Evolutionary conservation across 2,329 filamentous ascomycete genomes (phyloP).

Genomic region (Fusarium miscanthi): DNA sequence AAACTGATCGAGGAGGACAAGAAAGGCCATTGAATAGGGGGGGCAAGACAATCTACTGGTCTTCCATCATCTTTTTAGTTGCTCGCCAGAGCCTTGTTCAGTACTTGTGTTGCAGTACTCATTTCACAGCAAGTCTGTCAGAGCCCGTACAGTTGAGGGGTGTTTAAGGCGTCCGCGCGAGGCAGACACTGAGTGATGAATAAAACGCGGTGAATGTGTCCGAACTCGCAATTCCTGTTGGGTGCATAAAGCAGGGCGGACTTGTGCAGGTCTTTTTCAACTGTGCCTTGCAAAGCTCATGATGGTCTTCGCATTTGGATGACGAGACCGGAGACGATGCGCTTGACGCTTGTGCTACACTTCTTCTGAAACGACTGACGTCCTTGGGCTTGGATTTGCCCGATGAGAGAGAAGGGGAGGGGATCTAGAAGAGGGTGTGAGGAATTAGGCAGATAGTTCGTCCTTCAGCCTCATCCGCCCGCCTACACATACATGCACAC

Average conservation of each 20-base stretch:
- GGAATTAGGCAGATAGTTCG: constrained; percentile 15
- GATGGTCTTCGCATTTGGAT: neutral
- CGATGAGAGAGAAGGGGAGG: constrained; percentile 8
- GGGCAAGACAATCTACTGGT: neutral
- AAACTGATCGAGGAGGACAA: neutral
- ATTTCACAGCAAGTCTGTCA: neutral
- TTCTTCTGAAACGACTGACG: constrained; percentile 3
- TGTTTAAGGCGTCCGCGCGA: constrained; percentile 16
- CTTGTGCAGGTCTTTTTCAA: constrained; percentile 26
- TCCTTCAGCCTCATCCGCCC: constrained; percentile 26
- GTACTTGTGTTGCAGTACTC: constrained; percentile 21
- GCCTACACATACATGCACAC: neutral
- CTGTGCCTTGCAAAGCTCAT: neutral
- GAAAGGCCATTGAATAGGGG: neutral
- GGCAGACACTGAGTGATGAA: constrained; percentile 14
- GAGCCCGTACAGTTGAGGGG: constrained; percentile 27
- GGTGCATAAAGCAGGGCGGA: constrained; percentile 19
- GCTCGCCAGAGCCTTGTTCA: constrained; percentile 23
- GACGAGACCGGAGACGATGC: neutral
- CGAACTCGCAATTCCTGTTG: neutral
- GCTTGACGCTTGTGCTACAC: neutral
- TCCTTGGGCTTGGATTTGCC: constrained; percentile 17
- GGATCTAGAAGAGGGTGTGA: constrained; percentile 6
- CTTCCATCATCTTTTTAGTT: neutral
- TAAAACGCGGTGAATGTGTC: neutral